Conservation (phyloP, 2,329 filamentous ascomycete genomes). For the Rhytidhysteron rufulum region DNA sequence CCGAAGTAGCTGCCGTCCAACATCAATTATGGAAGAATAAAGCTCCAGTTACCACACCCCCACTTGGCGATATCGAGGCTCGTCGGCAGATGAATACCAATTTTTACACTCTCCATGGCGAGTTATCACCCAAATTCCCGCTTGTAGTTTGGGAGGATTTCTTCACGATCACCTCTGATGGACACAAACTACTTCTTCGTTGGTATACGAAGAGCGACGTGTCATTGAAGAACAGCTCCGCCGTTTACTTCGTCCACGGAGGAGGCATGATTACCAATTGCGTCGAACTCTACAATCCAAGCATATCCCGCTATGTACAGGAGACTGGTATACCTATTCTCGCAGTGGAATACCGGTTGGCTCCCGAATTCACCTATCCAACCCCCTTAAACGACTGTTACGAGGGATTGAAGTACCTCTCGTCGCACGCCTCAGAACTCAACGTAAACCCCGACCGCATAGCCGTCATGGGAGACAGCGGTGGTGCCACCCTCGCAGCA, state of each 20-base stretch:
- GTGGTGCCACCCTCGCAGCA: constrained; percentile 41
- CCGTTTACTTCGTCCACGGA: constrained; percentile 32
- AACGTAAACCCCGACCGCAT: constrained; percentile 38
- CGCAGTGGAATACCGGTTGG: constrained; percentile 40
- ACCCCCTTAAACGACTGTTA: constrained; percentile 39
- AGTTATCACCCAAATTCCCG: neutral
- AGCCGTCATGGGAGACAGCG: constrained; percentile 41
- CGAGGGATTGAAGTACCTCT: constrained; percentile 34
- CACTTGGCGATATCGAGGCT: neutral
- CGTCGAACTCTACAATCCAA: constrained; percentile 19
- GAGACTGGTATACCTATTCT: constrained; percentile 32
- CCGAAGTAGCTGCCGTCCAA: neutral
- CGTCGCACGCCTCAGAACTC: constrained; percentile 34
- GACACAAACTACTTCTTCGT: neutral
- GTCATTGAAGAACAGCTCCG: neutral
- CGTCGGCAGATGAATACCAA: neutral
- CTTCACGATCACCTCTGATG: neutral
- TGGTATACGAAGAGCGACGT: neutral
- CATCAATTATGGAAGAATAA: neutral
- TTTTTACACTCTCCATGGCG: neutral
- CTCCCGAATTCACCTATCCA: constrained; percentile 39
- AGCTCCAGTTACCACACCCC: neutral
- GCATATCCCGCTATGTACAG: constrained; percentile 11
- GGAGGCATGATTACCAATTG: constrained; percentile 30
- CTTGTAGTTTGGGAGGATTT: neutral